Evolutionary conservation across 371 early-diverging fungal species (phyloP).

Genomic region (Coemansia sp.): DNA sequence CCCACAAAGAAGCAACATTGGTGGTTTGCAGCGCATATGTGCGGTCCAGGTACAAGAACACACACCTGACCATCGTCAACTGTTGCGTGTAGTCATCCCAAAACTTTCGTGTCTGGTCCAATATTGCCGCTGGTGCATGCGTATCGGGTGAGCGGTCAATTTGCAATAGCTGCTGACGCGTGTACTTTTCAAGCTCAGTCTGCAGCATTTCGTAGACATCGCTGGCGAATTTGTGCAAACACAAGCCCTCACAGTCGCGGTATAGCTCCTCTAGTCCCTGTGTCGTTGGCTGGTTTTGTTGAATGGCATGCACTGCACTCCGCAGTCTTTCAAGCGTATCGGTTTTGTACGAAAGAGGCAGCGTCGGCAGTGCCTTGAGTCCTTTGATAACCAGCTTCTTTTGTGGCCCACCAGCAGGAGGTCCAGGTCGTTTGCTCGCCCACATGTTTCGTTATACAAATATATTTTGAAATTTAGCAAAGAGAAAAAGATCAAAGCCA

Average conservation of each 20-base stretch:
- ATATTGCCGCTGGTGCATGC: conserved; percentile 19
- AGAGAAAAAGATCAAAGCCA: background rate
- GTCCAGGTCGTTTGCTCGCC: conserved; percentile 39
- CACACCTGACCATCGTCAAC: conserved; percentile 71
- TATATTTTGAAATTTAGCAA: background rate
- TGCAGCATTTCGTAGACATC: conserved; percentile 63
- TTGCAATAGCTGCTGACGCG: conserved; percentile 39
- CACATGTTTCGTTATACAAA: conserved; percentile 22
- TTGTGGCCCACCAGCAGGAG: conserved; percentile 28
- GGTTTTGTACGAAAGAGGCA: conserved; percentile 69
- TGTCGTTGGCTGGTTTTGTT: conserved; percentile 56
- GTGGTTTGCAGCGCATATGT: conserved; percentile 77
- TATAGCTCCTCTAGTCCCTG: conserved; percentile 85
- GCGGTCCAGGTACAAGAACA: conserved; percentile 90
- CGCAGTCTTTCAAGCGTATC: conserved; percentile 67
- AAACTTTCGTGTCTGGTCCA: conserved; percentile 35
- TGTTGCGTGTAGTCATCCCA: conserved; percentile 71
- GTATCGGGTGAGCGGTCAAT: conserved; percentile 35
- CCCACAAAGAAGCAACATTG: conserved; percentile 71
- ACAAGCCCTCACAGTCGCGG: conserved; percentile 78
- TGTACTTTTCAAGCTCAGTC: conserved; percentile 55
- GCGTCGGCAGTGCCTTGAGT: conserved; percentile 56
- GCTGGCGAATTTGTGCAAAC: conserved; percentile 69
- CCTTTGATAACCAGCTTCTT: conserved; percentile 43
- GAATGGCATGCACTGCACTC: conserved; percentile 73